Evolutionary conservation across 257 asterid species (phyloP).

Genomic region (Echites panduratus): DNA sequence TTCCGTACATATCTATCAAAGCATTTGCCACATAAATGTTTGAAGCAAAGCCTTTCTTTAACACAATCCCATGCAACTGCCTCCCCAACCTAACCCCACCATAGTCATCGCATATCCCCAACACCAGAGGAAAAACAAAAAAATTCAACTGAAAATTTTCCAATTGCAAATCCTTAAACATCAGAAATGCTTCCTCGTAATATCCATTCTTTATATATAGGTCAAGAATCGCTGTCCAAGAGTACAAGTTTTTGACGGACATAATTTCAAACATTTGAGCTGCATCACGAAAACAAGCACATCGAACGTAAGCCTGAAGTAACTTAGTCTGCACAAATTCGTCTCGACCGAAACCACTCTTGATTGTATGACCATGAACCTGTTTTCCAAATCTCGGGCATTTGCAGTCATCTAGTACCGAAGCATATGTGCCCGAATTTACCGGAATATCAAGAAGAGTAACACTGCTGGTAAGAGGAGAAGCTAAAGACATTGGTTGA

Average conservation of each 20-base stretch:
- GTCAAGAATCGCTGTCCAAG: constrained; percentile 45
- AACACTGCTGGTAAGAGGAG: background rate
- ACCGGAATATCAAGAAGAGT: constrained; percentile 16
- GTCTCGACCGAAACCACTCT: constrained; percentile 49
- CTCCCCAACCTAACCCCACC: constrained; percentile 64
- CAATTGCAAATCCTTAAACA: constrained; percentile 31
- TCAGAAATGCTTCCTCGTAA: constrained; percentile 37
- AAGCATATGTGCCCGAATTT: constrained; percentile 48
- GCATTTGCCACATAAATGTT: constrained; percentile 67
- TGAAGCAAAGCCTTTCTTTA: constrained; percentile 41
- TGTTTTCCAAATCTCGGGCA: constrained; percentile 41
- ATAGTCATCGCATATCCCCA: constrained; percentile 58
- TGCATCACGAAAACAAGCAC: constrained; percentile 32
- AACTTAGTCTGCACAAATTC: constrained; percentile 59
- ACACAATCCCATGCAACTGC: constrained; percentile 54
- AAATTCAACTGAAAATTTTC: constrained; percentile 65
- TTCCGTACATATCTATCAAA: constrained; percentile 74
- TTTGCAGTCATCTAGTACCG: constrained; percentile 49
- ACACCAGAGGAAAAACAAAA: constrained; percentile 54
- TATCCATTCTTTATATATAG: constrained; percentile 37
- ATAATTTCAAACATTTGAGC: constrained; percentile 50
- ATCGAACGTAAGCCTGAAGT: constrained; percentile 49
- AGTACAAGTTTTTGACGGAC: constrained; percentile 50
- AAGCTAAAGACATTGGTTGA: background rate
- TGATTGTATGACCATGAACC: constrained; percentile 59